These are phyloP conservation scores for Diaporthe caulivora DNA, from an alignment of 2,329 filamentous ascomycete species.

Conservation along the genomic window DNA sequence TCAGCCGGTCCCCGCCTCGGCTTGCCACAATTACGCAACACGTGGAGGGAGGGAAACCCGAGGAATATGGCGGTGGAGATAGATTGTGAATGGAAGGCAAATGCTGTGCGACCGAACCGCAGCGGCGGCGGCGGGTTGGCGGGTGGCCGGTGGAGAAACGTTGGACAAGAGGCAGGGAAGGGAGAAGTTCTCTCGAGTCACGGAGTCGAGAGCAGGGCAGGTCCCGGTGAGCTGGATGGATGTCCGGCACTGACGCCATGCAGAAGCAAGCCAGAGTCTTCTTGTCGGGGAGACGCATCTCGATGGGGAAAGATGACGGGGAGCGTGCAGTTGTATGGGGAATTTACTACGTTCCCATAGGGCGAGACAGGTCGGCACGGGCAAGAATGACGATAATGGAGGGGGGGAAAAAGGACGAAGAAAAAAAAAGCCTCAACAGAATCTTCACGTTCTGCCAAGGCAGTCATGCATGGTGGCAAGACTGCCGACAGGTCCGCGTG, in stretches of 20 bases:
- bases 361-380: background rate
- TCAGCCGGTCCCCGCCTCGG: background rate
- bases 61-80: background rate
- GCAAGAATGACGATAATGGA: background rate
- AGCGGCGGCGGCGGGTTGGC: background rate
- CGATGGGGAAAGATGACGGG: conserved; percentile 11
- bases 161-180: background rate
- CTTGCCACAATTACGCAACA: conserved; percentile 27
- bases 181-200: too few relatives aligned
- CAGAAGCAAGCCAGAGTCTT: conserved; percentile 2
- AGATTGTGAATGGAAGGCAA: background rate
- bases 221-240: background rate
- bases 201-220: background rate
- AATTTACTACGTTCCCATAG: background rate
- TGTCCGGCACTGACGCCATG: background rate
- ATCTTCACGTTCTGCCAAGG: conserved; percentile 12
- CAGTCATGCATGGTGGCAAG: conserved; percentile 20
- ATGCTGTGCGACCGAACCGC: background rate
- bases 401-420: background rate
- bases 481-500: conserved; percentile 26
- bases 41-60: conserved; percentile 15
- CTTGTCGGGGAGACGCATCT: background rate
- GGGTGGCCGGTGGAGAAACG: background rate
- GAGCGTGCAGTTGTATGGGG: background rate
- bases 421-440: conserved; percentile 16